Evolutionary conservation across 768 basidiomycete species (phyloP), one percentile per base, ranked within the genome.

Genomic region (Boletus sp.): DNA sequence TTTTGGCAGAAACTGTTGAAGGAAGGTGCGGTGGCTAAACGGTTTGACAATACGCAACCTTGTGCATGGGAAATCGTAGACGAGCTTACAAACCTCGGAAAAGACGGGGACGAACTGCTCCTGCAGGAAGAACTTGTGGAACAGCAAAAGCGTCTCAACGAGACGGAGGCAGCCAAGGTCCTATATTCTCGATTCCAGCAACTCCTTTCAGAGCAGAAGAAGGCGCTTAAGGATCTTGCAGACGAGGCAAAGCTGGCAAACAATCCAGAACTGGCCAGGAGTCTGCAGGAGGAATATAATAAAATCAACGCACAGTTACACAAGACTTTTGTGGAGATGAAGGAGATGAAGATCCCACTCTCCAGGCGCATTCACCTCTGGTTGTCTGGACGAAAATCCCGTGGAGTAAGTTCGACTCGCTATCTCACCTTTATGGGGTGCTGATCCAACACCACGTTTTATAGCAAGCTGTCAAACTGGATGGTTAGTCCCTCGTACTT

Each of bases 1-100:
- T 76, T 70, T 50, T 78, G 64, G 64, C 5, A 5, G 1, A 0
- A 7, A 3, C 43, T 65, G 21, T 32, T 54, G 7, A 1, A 15
- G 0, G 51, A 17, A 35, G 57, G 55, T 1, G 64, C 64, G 21
- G 1, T 0, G 0, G 2, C 27, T 5, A 7, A 1, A 23, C 46
- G 17, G 45, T 64, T 66, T 3, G 0, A 49, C 10, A 57, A 64
- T 15, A 45, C 47, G 2, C 0, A 0, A 2, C 0, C 0, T 0
- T 37, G 43, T 6, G 61, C 61, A 27, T 2, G 8, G 49, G 14
- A 0, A 0, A 51, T 65, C 25, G 9, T 63, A 5, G 19, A 10
- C 0, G 34, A 21, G 5, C 9, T 63, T 4, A 25, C 19, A 7
- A 13, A 0, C 0, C 25, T 23, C 1, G 44, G 17, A 3, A 19